Conservation (phyloP, 371 early-diverging fungal genomes). For the Batrachochytrium dendrobatidis region DNA sequence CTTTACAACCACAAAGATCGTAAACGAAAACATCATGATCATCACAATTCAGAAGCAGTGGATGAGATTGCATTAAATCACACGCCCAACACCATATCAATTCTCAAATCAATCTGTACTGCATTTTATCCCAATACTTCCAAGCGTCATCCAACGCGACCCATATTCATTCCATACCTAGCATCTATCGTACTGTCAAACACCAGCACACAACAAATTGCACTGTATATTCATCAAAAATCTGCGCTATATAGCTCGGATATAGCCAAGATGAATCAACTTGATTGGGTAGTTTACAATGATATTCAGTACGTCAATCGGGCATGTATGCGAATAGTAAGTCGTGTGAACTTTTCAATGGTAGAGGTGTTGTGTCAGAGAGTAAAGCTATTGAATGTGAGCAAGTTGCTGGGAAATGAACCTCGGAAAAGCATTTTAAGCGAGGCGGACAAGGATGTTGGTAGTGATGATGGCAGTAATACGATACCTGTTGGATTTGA, state of each 20-base stretch:
- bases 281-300: constrained; percentile 75
- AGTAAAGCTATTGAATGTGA: constrained; percentile 7
- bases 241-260: constrained; percentile 11
- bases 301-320: constrained; percentile 38
- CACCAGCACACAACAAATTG: not conserved
- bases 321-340: constrained; percentile 33
- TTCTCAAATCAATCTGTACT: constrained; percentile 58
- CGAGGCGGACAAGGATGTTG: not conserved
- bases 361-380: constrained; percentile 24
- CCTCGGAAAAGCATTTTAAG: not conserved
- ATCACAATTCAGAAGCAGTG: too few species aligned
- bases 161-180: constrained; percentile 68
- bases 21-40: not conserved
- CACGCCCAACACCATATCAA: constrained; percentile 29
- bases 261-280: constrained; percentile 20
- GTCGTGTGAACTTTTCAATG: constrained; percentile 33
- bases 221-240: constrained; percentile 1
- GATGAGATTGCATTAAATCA: not conserved
- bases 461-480: constrained; percentile 3
- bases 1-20: not conserved
- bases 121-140: constrained; percentile 72
- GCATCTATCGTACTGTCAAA: constrained; percentile 7
- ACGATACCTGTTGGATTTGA: constrained; percentile 9
- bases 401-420: not conserved
- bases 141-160: constrained; percentile 58